Evolutionary conservation across 2,329 filamentous ascomycete species (phyloP), one percentile per base, ranked within the genome.

Genomic region (Teratosphaeria viscida): DNA sequence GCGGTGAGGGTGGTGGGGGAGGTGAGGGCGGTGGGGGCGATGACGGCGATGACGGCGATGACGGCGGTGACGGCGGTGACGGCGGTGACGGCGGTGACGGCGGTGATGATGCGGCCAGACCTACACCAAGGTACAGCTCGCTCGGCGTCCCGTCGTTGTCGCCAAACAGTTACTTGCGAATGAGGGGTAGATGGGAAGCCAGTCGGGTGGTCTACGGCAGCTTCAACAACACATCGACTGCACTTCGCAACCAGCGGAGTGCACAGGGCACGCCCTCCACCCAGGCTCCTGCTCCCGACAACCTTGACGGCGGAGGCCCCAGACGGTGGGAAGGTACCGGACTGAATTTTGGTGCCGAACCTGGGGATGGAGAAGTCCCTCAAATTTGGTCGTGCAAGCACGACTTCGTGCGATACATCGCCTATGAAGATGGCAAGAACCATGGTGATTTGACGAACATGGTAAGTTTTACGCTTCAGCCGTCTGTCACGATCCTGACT

Each of bases 341-440:
- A 26, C 52, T 69, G 0, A 59, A 75, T 60, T 76, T 77, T 54
- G 74, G 74, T 34, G 65, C 68, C 0, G 74, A 76, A 58, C 74
- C 74, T 4, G 65, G 62, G 0, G 68, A 73, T 19, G 57, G 62
- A 16, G 27, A 37, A 4, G 5, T 39, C 6, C 16, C n/a, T 11
- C 66, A 68, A 49, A 35, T 67, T 5, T 70, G 69, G 68, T 64
- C 64, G 6, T 71, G 69, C 60, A 5, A 35, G 2, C 69, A 71
- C 56, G 2, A 29, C 5, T 70, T 66, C 58, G 19, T 26, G n/a
- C 54, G 29, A 5, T 66, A 62, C 49, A 11, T 54, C 1, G 11
- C 26, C 8, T 47, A 58, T 3, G 39, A 60, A 2, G 60, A 64
- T 37, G 58, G 55, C 3, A 35, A 59, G 52, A 55, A 66, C 34